A percentile compares a stretch with the other conserved stretches of the same genome.
These are phyloP conservation scores for Abrus precatorius DNA, from an alignment of 306 rosid species.

Conservation along the genomic window DNA sequence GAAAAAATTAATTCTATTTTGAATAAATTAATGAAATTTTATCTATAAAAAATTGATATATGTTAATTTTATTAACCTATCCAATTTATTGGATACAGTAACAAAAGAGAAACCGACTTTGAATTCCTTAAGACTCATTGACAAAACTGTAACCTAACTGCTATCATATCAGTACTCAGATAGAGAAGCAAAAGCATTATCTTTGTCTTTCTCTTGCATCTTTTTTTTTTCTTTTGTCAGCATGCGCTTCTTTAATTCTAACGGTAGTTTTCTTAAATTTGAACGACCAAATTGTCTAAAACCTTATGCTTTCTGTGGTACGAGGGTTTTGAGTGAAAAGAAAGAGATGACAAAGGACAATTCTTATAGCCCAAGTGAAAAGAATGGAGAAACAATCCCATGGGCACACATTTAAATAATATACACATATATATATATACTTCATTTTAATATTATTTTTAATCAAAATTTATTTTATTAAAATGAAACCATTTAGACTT, in stretches of 20 bases:
- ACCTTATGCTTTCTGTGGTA: slow-evolving; percentile 20
- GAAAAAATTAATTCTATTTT: no score
- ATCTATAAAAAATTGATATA: no score
- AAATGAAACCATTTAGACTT: background rate
- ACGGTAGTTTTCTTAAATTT: slow-evolving; percentile 34
- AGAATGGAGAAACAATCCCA: background rate
- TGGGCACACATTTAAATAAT: background rate
- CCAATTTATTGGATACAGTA: no score
- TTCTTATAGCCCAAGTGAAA: background rate
- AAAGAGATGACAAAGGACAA: background rate
- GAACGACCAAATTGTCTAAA: slow-evolving; percentile 4
- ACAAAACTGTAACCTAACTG: slow-evolving; percentile 18
- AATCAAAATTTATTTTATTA: no score
- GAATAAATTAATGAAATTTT: no score
- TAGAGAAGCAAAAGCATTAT: slow-evolving; percentile 23
- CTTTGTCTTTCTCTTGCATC: slow-evolving; percentile 9
- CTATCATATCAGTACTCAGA: background rate
- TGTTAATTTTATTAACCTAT: no score
- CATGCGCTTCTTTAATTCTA: slow-evolving; percentile 8
- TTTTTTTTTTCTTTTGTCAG: background rate
- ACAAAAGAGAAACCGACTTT: no score
- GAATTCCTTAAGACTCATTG: background rate
- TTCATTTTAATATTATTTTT: background rate
- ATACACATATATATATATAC: background rate
- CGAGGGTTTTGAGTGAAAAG: slow-evolving; percentile 21